phyloP scores from a whole-genome alignment of 176 grass and related monocot genomes.

The Carex myosuroides region DNA sequence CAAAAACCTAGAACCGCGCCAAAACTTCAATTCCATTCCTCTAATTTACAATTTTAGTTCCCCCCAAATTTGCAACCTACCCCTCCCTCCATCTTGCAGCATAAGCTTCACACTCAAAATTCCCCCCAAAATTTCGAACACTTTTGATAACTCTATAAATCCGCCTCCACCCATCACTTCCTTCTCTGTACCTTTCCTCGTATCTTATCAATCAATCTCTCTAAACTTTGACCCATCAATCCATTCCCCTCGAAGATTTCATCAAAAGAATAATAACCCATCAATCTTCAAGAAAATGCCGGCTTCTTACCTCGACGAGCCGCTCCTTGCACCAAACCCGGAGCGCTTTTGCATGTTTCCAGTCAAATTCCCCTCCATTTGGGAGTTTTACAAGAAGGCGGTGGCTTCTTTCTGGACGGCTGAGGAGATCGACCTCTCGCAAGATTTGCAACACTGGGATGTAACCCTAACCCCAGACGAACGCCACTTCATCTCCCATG shows the following conservation, averaged over 20 bases:
- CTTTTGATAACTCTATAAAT: slow-evolving; percentile 23
- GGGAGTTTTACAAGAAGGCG: slow-evolving; percentile 91
- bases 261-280: not conserved
- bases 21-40: slow-evolving; percentile 1
- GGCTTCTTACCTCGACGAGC: slow-evolving; percentile 58
- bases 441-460: slow-evolving; percentile 63
- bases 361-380: slow-evolving; percentile 54
- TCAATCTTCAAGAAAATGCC: slow-evolving; percentile 39
- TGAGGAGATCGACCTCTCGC: slow-evolving; percentile 75
- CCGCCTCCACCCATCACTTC: slow-evolving; percentile 27
- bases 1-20: slow-evolving; percentile 20
- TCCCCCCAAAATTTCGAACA: slow-evolving; percentile 28
- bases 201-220: slow-evolving; percentile 10
- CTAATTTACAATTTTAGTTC: not conserved
- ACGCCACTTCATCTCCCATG: slow-evolving; percentile 89
- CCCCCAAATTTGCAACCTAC: not conserved
- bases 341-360: slow-evolving; percentile 83
- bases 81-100: not conserved
- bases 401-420: slow-evolving; percentile 87
- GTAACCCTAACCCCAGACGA: slow-evolving; percentile 42
- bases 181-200: slow-evolving; percentile 28
- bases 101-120: not conserved
- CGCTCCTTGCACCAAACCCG: slow-evolving; percentile 51
- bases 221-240: not conserved
- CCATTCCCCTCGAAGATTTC: not conserved